Conservation (phyloP, 1,284 basidiomycete species). For the Cutaneotrichosporon cutaneum region DNA sequence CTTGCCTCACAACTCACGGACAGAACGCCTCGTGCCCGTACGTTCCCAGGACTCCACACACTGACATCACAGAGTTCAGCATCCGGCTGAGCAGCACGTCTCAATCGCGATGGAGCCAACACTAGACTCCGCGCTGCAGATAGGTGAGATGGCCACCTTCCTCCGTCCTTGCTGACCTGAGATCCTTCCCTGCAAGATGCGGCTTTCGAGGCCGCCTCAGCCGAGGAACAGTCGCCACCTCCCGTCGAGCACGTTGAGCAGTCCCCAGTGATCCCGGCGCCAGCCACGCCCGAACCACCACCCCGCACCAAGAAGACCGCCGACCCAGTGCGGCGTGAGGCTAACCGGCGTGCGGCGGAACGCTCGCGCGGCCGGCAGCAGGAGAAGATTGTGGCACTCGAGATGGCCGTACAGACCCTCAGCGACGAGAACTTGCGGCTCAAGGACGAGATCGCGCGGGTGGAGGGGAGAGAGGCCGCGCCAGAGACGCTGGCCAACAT, state of each 20-base stretch:
- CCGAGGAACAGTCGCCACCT: background rate
- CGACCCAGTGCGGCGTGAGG: slow-evolving; percentile 45
- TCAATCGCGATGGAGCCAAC: slow-evolving; percentile 16
- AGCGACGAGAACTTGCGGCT: slow-evolving; percentile 45
- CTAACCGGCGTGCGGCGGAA: slow-evolving; percentile 52
- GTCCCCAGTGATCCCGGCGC: background rate
- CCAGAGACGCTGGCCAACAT: slow-evolving; percentile 6
- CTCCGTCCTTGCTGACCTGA: slow-evolving; percentile 2
- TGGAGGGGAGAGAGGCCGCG: slow-evolving; percentile 23
- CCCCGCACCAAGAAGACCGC: slow-evolving; percentile 14
- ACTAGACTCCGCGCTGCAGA: slow-evolving; percentile 18
- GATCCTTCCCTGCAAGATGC: slow-evolving; percentile 6
- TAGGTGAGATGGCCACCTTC: slow-evolving; percentile 11
- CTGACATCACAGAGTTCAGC: background rate
- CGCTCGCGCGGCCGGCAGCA: slow-evolving; percentile 42
- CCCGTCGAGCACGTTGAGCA: background rate
- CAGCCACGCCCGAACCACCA: background rate
- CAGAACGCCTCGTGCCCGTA: background rate
- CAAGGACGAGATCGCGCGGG: slow-evolving; percentile 38
- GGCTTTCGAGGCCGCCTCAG: background rate
- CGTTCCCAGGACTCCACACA: background rate
- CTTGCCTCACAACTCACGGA: background rate
- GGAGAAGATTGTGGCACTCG: slow-evolving; percentile 41
- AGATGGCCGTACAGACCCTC: slow-evolving; percentile 37
- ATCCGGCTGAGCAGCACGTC: background rate